phyloP scores from a whole-genome alignment of 2,329 filamentous ascomycete genomes.

The Trichoderma cornu-damae region DNA sequence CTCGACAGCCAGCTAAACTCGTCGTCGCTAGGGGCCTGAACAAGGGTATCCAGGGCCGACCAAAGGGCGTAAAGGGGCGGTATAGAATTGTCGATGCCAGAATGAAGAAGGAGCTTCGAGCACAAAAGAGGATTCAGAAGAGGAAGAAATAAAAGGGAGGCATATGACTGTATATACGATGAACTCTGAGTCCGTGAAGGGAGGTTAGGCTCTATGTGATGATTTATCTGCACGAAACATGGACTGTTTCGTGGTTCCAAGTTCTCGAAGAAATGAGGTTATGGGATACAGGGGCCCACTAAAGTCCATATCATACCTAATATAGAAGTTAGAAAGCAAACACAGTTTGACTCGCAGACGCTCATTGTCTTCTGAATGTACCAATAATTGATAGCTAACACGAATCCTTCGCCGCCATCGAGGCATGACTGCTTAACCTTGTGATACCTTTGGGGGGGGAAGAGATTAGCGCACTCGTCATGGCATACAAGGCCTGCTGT shows the following conservation, averaged over 20 bases:
- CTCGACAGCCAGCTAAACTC: slow-evolving; percentile 74
- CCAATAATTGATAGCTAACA: slow-evolving; percentile 80
- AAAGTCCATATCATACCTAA: slow-evolving; percentile 76
- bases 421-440: slow-evolving; percentile 70
- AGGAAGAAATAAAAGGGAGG: slow-evolving; percentile 53
- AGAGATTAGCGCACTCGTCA: background rate
- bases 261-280: slow-evolving; percentile 48
- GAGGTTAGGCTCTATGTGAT: background rate
- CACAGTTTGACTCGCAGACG: background rate
- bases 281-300: slow-evolving; percentile 61
- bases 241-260: slow-evolving; percentile 21
- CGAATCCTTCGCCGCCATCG: slow-evolving; percentile 65
- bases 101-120: slow-evolving; percentile 93
- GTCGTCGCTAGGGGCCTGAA: slow-evolving; percentile 85
- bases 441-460: slow-evolving; percentile 54
- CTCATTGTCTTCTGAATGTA: slow-evolving; percentile 33
- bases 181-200: background rate
- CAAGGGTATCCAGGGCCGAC: slow-evolving; percentile 77
- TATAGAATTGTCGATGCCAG: slow-evolving; percentile 96
- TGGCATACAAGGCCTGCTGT: background rate
- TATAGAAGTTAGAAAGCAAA: background rate
- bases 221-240: background rate
- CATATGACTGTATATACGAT: background rate
- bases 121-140: slow-evolving; percentile 72
- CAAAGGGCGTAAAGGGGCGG: slow-evolving; percentile 86